Conservation (phyloP, 768 basidiomycete species). For the Inosperma sp. region DNA sequence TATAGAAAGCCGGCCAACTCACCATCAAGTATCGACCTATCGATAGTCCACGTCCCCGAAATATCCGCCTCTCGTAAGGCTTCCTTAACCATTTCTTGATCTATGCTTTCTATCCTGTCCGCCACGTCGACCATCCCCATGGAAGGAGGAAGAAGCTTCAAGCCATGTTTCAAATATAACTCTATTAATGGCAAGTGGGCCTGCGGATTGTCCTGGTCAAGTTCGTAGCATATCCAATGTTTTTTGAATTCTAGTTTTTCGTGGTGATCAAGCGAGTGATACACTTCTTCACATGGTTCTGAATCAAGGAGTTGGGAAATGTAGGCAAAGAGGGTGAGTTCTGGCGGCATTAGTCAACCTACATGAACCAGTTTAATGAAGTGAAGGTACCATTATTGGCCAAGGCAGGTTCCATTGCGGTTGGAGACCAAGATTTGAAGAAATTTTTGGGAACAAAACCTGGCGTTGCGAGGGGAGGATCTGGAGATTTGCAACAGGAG, state of each 20-base stretch:
- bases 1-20: not conserved
- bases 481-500: too few relatives aligned
- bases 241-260: slow-evolving; percentile 21
- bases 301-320: slow-evolving; percentile 16
- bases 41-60: not conserved
- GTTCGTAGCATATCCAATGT: slow-evolving; percentile 21
- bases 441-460: too few relatives aligned
- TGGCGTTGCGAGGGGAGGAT: too few relatives aligned
- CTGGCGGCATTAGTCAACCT: too few relatives aligned
- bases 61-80: slow-evolving; percentile 8
- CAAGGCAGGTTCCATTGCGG: too few relatives aligned
- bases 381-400: too few relatives aligned
- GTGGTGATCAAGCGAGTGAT: slow-evolving; percentile 9
- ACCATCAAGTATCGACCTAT: not conserved
- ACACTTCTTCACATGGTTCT: not conserved
- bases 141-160: slow-evolving; percentile 18
- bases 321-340: slow-evolving; percentile 17
- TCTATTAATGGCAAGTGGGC: slow-evolving; percentile 17
- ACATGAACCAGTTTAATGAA: too few relatives aligned
- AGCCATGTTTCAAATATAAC: slow-evolving; percentile 20
- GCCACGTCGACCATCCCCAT: not conserved
- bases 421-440: too few relatives aligned
- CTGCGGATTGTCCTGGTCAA: slow-evolving; percentile 15
- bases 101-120: slow-evolving; percentile 13
- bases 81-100: slow-evolving; percentile 9